phyloP scores from a whole-genome alignment of 306 rosid species.

The Vachellia collinsii region DNA sequence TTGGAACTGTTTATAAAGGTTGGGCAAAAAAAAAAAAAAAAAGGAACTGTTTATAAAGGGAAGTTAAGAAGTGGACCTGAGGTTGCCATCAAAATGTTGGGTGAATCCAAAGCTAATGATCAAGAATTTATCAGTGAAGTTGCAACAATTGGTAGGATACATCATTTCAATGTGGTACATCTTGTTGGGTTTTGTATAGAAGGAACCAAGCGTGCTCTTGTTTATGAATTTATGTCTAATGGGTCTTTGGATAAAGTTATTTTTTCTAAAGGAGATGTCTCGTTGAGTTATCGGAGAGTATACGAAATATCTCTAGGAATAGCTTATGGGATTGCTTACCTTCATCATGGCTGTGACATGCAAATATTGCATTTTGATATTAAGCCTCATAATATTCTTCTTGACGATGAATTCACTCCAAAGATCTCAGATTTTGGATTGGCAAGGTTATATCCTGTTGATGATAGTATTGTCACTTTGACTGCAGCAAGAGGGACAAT shows the following conservation, averaged over 20 bases:
- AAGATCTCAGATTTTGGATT: neutral
- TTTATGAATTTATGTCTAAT: neutral
- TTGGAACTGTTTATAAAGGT: neutral
- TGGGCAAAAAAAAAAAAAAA: too few relatives aligned
- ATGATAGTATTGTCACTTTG: neutral
- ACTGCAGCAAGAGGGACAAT: neutral
- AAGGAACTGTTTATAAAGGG: neutral
- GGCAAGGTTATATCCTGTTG: neutral
- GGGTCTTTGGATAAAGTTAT: neutral
- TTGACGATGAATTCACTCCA: neutral
- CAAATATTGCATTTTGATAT: neutral
- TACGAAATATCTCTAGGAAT: neutral
- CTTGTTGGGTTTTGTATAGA: neutral
- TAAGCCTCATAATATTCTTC: neutral
- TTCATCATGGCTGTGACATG: neutral
- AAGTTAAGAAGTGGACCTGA: neutral
- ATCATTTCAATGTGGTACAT: neutral
- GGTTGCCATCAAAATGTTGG: neutral
- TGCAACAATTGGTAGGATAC: neutral
- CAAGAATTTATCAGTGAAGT: neutral
- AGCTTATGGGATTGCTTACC: neutral
- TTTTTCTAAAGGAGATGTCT: neutral
- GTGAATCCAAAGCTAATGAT: neutral
- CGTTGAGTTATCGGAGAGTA: neutral
- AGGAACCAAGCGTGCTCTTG: neutral